Percentiles rank a stretch among this genome's conserved stretches.
These are phyloP conservation scores for Schoenoplectus tabernaemontani DNA, from an alignment of 202 grass and related monocot species.

Conservation along the genomic window DNA sequence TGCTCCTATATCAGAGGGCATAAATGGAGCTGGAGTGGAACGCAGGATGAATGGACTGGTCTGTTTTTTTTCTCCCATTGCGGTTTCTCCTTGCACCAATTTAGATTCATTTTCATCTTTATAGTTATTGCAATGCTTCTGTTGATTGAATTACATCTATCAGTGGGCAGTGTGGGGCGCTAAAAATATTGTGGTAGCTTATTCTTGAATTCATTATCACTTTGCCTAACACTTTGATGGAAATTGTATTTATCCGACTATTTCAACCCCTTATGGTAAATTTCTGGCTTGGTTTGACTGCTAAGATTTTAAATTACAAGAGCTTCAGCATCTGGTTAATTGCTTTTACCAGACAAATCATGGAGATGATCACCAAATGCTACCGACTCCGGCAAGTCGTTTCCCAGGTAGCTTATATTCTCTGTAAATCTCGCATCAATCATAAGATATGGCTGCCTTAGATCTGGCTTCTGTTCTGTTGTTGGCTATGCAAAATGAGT, in stretches of 20 bases:
- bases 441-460: background rate
- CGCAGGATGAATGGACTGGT: slow-evolving; percentile 59
- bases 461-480: no score
- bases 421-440: background rate
- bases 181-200: background rate
- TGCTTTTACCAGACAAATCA: slow-evolving; percentile 43
- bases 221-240: background rate
- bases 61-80: background rate
- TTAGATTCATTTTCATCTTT: background rate
- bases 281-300: background rate
- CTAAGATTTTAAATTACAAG: background rate
- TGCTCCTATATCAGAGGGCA: slow-evolving; percentile 67
- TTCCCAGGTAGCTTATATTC: slow-evolving; percentile 37
- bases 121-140: background rate
- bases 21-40: slow-evolving; percentile 69
- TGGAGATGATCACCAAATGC: slow-evolving; percentile 41
- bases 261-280: background rate
- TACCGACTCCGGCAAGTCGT: slow-evolving; percentile 28
- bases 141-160: background rate
- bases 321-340: background rate
- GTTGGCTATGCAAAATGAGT: no score
- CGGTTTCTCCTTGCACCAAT: background rate
- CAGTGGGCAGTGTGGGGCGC: background rate
- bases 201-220: background rate
- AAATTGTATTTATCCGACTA: background rate